Evolutionary conservation across 208 protist species (phyloP).

Genomic region (Tetramitus jugosus): DNA sequence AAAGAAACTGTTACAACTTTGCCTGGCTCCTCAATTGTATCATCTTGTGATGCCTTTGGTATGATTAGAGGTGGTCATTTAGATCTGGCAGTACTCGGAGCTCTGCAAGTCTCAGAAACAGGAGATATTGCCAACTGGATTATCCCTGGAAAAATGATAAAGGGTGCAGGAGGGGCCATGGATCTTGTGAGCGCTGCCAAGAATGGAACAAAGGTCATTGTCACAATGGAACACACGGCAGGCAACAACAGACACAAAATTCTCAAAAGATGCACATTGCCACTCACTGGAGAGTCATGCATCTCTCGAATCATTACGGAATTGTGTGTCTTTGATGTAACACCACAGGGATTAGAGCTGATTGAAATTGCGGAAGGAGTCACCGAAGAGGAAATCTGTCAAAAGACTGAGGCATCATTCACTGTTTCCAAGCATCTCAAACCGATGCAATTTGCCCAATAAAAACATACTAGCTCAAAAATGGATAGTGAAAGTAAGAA

Average conservation of each 20-base stretch:
- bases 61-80: slow-evolving; percentile 94
- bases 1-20: slow-evolving; percentile 92
- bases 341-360: slow-evolving; percentile 61
- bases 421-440: slow-evolving; percentile 53
- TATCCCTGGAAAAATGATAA: slow-evolving; percentile 94
- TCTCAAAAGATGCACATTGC: slow-evolving; percentile 74
- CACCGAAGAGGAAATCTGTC: slow-evolving; percentile 77
- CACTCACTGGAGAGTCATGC: slow-evolving; percentile 73
- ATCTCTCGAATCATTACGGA: slow-evolving; percentile 92
- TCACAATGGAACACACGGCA: slow-evolving; percentile 92
- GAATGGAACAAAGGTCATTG: slow-evolving; percentile 81
- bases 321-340: slow-evolving; percentile 88
- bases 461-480: too few relatives aligned
- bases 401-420: slow-evolving; percentile 63
- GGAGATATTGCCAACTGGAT: slow-evolving; percentile 96
- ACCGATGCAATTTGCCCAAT: slow-evolving; percentile 46
- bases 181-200: slow-evolving; percentile 80
- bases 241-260: slow-evolving; percentile 88
- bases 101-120: slow-evolving; percentile 76
- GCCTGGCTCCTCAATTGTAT: slow-evolving; percentile 80
- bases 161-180: slow-evolving; percentile 93
- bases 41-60: slow-evolving; percentile 77
- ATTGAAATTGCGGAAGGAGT: slow-evolving; percentile 78
- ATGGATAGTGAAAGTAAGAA: too few relatives aligned
- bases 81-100: slow-evolving; percentile 89